Base-by-base conservation (phyloP, 106 monocot genomes). In the Dioscorea alata region DNA sequence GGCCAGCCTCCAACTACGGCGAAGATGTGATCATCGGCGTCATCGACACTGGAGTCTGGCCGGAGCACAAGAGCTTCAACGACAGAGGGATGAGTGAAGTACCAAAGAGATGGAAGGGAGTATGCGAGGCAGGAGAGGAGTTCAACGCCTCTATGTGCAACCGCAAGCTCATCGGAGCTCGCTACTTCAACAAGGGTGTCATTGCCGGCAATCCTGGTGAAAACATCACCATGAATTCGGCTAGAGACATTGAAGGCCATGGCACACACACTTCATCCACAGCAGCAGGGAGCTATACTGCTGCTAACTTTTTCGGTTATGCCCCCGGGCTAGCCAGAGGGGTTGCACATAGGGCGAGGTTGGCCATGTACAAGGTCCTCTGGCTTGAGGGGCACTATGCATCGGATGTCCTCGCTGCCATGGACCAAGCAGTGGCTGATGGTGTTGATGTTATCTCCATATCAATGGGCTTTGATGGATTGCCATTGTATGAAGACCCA, bases 21-120 rank as follows among this genome's bases (percentile, higher is more conserved):
- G 42, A 70, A 12, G 90, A 99, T 63, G 87, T 99, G 49, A 68
- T 99, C 50, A 83, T 99, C 57, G 99, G 99, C 4, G 93, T 99
- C 16, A 80, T 99, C 42, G 99, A 99, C 64, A 99, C 99, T 23
- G 99, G 99, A 17, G 93, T 81, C 17, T 99, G 99, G 99, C 93
- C 99, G 20, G 93, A 83, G 75, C 59, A 69, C 14, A 64, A 70
- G 72, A 93, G 90, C 73, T 99, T 81, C 76, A 83, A 87, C 73
- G 99, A 99, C 73, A 56, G 74, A 32, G 93, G 99, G 33, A 70
- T 93, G 35, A 93, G 90, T 3, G 80, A 87, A 18, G 80, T 93
- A 4, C 99, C 83, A 2, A 48, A 48, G 24, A 42, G 42, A 42
- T 99, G 99, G 99, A 83, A 85, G 64, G 99, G 99, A 4, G 69